A percentile compares a stretch with the other conserved stretches of the same genome.
phyloP scores from a whole-genome alignment of 2,329 filamentous ascomycete species.

The Phialophora tarda region DNA sequence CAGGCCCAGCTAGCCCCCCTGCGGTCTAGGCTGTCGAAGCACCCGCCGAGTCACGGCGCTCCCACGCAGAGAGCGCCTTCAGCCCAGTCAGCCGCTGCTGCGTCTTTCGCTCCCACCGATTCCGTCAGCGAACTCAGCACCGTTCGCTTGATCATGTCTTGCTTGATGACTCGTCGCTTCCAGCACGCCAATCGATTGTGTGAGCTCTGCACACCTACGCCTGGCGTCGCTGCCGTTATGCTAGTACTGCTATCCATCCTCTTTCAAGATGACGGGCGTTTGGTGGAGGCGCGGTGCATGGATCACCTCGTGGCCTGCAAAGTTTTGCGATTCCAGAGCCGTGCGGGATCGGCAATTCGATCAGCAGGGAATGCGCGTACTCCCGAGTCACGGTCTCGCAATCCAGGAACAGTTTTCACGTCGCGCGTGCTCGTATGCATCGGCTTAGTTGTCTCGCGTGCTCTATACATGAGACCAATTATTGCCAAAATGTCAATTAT shows the following conservation, averaged over 20 bases:
- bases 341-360: constrained; percentile 11
- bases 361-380: constrained; percentile 13
- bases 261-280: constrained; percentile 15
- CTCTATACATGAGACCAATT: not conserved
- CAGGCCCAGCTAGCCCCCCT: not conserved
- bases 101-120: constrained; percentile 9
- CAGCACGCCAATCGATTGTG: constrained; percentile 2
- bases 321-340: constrained; percentile 10
- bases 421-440: not conserved
- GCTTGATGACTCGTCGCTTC: constrained; percentile 1
- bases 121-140: constrained; percentile 13
- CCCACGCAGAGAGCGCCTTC: not conserved
- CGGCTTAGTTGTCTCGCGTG: not conserved
- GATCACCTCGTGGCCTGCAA: constrained; percentile 21
- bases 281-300: constrained; percentile 15
- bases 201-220: not conserved
- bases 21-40: not conserved
- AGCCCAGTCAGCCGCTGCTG: constrained; percentile 24
- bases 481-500: not conserved
- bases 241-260: not conserved
- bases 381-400: not conserved
- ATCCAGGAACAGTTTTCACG: constrained; percentile 1
- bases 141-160: not conserved
- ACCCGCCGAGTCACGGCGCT: constrained; percentile 17
- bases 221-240: not conserved